Evolutionary conservation across 306 rosid genomes (phyloP).

Genomic region (Luffa acutangula): DNA sequence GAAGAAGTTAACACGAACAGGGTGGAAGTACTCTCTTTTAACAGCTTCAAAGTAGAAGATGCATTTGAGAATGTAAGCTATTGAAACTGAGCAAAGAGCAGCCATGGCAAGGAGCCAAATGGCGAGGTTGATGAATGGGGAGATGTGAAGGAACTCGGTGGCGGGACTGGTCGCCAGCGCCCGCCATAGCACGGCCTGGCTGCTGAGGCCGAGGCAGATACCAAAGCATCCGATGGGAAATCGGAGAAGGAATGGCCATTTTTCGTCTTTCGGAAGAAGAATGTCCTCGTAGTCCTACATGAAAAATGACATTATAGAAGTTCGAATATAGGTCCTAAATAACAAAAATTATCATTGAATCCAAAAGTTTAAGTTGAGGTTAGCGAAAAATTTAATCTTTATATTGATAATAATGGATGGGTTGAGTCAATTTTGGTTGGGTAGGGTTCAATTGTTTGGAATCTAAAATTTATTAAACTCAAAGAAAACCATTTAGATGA

Average conservation of each 20-base stretch:
- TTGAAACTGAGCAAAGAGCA: conserved; percentile 33
- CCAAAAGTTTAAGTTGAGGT: no score
- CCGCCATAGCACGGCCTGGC: conserved; percentile 79
- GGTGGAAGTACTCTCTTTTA: conserved; percentile 72
- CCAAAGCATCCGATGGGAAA: conserved; percentile 79
- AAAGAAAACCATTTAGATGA: no score
- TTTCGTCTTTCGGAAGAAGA: conserved; percentile 81
- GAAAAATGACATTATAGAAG: background rate
- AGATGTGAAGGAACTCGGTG: conserved; percentile 41
- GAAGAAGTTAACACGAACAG: conserved; percentile 72
- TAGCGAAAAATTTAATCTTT: no score
- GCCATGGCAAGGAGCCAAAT: conserved; percentile 53
- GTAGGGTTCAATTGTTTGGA: no score
- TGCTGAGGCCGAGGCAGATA: conserved; percentile 77
- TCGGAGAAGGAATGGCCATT: conserved; percentile 81
- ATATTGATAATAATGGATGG: no score
- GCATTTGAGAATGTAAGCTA: conserved; percentile 62
- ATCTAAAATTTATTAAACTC: no score
- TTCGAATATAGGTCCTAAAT: background rate
- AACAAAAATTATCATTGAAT: no score
- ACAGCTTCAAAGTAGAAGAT: conserved; percentile 82
- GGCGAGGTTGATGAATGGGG: conserved; percentile 39
- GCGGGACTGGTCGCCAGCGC: conserved; percentile 71
- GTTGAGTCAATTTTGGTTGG: no score
- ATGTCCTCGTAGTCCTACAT: conserved; percentile 66